Evolutionary conservation across 2,329 filamentous ascomycete species (phyloP), one percentile per base, ranked within the genome.

Genomic region (Fusarium sp.): DNA sequence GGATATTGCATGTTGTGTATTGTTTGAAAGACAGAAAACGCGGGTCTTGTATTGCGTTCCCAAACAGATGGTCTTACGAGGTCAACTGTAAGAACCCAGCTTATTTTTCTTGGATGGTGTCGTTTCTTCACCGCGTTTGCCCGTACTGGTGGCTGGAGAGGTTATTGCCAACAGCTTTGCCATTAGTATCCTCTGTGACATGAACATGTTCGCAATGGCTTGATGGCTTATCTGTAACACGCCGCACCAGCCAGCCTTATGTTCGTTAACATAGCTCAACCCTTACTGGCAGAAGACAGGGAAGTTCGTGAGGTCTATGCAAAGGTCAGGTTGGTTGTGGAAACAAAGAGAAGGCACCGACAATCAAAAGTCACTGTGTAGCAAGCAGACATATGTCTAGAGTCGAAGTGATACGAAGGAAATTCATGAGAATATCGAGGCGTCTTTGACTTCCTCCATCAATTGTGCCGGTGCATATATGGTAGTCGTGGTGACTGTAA

Each of bases 241-340:
- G 1, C 17, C 0, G 15, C 6, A 18, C 12, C 0, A 44, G 15
- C 5, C 0, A 44, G 15, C 17, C n/a, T 44, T 0, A 6, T 44
- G 11, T 7, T 12, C 31, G 31, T 4, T 6, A 12, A 17, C 15
- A 33, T 33, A 13, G 31, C 9, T 44, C 15, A 24, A 0, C 13
- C 13, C 12, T 20, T 22, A 20, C 20, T 5, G 20, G 12, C 7
- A 41, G 38, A 33, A 33, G 38, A 41, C 7, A 22, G 7, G 22
- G 9, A 12, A 24, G 17, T 44, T 44, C 41, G n/a, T 1, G n/a
- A 24, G 9, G n/a, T 44, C 6, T 0, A 6, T 12, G 15, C 3
- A 24, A 24, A 18, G 6, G n/a, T 18, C 41, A 24, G 41, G 5
- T 2, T 44, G 5, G 24, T 15, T 12, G 10, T 6, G 10, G 41